These are phyloP conservation scores for Juncus effusus DNA, from an alignment of 176 grass and related monocot genomes.

Conservation along the genomic window DNA sequence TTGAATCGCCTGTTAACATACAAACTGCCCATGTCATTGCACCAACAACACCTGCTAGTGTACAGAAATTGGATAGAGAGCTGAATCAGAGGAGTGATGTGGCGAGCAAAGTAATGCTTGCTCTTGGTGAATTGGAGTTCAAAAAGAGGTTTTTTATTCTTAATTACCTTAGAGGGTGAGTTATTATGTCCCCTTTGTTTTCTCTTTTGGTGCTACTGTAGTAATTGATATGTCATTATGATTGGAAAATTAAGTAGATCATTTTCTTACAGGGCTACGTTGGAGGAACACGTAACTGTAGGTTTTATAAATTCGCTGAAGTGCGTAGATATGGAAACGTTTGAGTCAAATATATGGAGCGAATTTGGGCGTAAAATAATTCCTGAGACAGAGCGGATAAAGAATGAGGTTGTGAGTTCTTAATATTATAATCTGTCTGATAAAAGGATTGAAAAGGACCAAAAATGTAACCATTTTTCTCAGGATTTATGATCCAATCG, in stretches of 20 bases:
- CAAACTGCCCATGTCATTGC: background rate
- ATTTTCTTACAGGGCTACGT: slow-evolving; percentile 44
- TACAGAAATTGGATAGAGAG: no score
- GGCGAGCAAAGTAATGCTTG: slow-evolving; percentile 36
- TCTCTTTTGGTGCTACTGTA: background rate
- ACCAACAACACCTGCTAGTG: no score
- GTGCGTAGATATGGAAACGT: slow-evolving; percentile 34
- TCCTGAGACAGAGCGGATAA: slow-evolving; percentile 39
- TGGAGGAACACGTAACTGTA: slow-evolving; percentile 40
- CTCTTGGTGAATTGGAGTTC: slow-evolving; percentile 55
- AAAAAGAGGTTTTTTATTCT: slow-evolving; percentile 43
- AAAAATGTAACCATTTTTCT: no score
- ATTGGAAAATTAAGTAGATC: slow-evolving; percentile 1
- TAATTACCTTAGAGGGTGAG: slow-evolving; percentile 47
- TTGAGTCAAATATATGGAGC: slow-evolving; percentile 49
- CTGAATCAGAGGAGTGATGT: background rate
- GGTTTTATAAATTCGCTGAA: slow-evolving; percentile 41
- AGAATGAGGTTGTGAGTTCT: slow-evolving; percentile 27
- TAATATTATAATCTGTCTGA: no score
- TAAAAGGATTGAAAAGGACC: no score
- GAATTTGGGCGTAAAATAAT: slow-evolving; percentile 31
- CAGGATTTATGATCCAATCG: no score
- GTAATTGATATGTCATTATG: background rate
- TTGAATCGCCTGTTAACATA: slow-evolving; percentile 1
- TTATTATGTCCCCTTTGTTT: background rate